Percentiles rank a stretch among this genome's conserved stretches.
These are phyloP conservation scores for Dichotomocladium elegans DNA, from an alignment of 371 early-diverging fungal species.

Conservation along the genomic window DNA sequence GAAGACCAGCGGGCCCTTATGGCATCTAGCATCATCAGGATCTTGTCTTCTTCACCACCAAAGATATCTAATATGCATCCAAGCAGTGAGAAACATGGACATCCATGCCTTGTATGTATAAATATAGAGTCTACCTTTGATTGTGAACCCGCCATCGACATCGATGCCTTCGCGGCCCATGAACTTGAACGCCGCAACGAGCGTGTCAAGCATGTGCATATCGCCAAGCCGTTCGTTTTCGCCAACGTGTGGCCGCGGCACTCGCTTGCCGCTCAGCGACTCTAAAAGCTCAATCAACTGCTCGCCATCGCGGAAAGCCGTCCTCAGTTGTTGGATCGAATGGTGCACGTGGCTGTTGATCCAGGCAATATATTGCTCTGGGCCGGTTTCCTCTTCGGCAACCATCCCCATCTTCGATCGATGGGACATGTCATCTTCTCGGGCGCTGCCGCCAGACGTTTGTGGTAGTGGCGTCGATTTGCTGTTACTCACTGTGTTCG, in stretches of 20 bases:
- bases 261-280: constrained; percentile 42
- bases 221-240: constrained; percentile 26
- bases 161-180: constrained; percentile 58
- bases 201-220: constrained; percentile 52
- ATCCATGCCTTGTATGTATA: no score
- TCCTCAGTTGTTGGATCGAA: constrained; percentile 36
- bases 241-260: constrained; percentile 31
- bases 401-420: constrained; percentile 24
- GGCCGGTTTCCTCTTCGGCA: constrained; percentile 22
- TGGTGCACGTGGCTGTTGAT: constrained; percentile 49
- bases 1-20: constrained; percentile 23
- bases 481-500: no score
- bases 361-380: constrained; percentile 43
- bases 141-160: constrained; percentile 52
- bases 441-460: background rate
- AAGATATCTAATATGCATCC: constrained; percentile 33
- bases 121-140: constrained; percentile 10
- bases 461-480: background rate
- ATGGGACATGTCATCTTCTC: background rate
- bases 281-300: constrained; percentile 51
- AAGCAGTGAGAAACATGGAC: background rate
- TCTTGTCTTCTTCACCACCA: constrained; percentile 47
- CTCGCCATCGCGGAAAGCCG: constrained; percentile 52
- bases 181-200: constrained; percentile 61
- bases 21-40: constrained; percentile 39